A percentile compares a stretch with the other conserved stretches of the same genome.
Conservation (phyloP, 2,329 filamentous ascomycete species). For the Penicillium sp. region DNA sequence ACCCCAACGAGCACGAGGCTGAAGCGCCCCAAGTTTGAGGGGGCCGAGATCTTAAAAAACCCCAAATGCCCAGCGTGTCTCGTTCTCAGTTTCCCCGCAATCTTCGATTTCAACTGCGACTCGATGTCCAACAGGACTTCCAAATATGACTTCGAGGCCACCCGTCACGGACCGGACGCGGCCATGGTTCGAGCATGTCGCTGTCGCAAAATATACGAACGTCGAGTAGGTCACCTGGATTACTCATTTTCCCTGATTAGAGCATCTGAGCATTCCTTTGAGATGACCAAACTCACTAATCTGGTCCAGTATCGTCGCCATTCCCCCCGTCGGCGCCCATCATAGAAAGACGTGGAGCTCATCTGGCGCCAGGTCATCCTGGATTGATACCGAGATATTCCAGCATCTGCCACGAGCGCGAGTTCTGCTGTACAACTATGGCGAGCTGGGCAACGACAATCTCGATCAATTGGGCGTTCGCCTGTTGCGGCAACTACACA, state of each 20-base stretch:
- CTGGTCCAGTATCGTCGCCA: constrained; percentile 31
- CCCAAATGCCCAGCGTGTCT: neutral
- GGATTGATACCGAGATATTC: constrained; percentile 27
- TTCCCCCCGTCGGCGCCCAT: constrained; percentile 38
- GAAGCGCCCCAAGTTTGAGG: neutral
- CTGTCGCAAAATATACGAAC: constrained; percentile 15
- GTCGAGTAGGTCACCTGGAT: constrained; percentile 30
- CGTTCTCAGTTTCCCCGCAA: neutral
- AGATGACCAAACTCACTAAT: neutral
- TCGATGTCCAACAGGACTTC: neutral
- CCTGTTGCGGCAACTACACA: constrained; percentile 24
- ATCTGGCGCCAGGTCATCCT: constrained; percentile 20
- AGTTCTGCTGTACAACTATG: constrained; percentile 31
- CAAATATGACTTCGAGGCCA: constrained; percentile 12
- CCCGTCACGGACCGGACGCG: constrained; percentile 2
- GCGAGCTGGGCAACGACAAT: constrained; percentile 25
- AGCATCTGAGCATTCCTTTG: too few species aligned
- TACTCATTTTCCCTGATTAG: neutral
- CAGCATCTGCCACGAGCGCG: constrained; percentile 25
- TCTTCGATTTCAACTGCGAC: neutral
- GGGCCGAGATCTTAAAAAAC: too few species aligned
- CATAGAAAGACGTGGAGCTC: constrained; percentile 28
- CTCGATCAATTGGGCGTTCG: constrained; percentile 27
- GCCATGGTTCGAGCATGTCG: constrained; percentile 18
- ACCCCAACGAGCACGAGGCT: constrained; percentile 19